Evolutionary conservation across 2,329 filamentous ascomycete genomes (phyloP).

Genomic region (Colletotrichum caudatum): DNA sequence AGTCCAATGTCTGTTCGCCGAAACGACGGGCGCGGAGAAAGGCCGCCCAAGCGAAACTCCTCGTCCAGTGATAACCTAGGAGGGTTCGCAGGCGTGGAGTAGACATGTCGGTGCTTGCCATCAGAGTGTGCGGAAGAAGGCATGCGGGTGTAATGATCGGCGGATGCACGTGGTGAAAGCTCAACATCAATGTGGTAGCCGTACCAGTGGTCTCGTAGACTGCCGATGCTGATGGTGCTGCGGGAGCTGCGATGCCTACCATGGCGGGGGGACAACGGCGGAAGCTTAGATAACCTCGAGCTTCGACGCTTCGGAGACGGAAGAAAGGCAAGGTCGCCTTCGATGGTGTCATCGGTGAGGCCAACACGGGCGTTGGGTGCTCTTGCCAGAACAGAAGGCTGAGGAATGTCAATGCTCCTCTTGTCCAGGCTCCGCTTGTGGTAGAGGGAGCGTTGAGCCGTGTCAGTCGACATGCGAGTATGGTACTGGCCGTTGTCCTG

Average conservation of each 20-base stretch:
- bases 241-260: slow-evolving; percentile 59
- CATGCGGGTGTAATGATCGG: slow-evolving; percentile 45
- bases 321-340: slow-evolving; percentile 71
- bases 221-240: slow-evolving; percentile 58
- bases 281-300: slow-evolving; percentile 65
- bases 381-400: slow-evolving; percentile 65
- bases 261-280: slow-evolving; percentile 52
- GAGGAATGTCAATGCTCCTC: slow-evolving; percentile 60
- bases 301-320: slow-evolving; percentile 64
- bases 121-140: slow-evolving; percentile 42
- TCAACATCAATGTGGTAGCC: slow-evolving; percentile 52
- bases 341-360: slow-evolving; percentile 71
- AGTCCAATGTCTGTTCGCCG: slow-evolving; percentile 63
- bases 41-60: slow-evolving; percentile 57
- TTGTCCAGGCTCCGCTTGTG: slow-evolving; percentile 47
- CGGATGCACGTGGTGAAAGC: slow-evolving; percentile 52
- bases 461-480: slow-evolving; percentile 32
- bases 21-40: slow-evolving; percentile 63
- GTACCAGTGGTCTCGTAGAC: slow-evolving; percentile 57
- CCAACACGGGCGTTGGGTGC: slow-evolving; percentile 73
- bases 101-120: slow-evolving; percentile 53
- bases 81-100: slow-evolving; percentile 58
- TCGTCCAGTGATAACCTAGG: slow-evolving; percentile 61
- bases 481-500: slow-evolving; percentile 47
- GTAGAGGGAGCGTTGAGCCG: slow-evolving; percentile 29